Percentiles rank a stretch among this genome's conserved stretches.
phyloP scores from a whole-genome alignment of 1,139 yeast species.

The Candida dubliniensis region DNA sequence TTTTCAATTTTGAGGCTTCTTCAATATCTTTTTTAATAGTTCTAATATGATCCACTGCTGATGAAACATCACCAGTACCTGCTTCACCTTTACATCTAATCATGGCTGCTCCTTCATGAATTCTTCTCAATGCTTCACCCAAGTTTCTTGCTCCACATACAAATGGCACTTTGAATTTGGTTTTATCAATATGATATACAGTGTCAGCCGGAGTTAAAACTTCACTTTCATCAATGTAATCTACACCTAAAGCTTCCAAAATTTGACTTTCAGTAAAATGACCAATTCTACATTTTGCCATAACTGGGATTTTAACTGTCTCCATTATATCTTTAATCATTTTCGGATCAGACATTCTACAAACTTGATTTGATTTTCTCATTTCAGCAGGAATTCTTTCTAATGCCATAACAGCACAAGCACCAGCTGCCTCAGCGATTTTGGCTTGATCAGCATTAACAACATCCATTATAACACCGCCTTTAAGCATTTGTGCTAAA shows the following conservation, averaged over 20 bases:
- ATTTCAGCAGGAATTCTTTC: slow-evolving; percentile 88
- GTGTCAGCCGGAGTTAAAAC: slow-evolving; percentile 84
- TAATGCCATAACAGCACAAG: slow-evolving; percentile 89
- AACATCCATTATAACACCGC: slow-evolving; percentile 59
- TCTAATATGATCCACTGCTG: slow-evolving; percentile 78
- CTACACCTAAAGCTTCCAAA: slow-evolving; percentile 70
- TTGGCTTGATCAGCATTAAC: slow-evolving; percentile 49
- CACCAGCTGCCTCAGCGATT: slow-evolving; percentile 83
- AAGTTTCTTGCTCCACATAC: slow-evolving; percentile 85
- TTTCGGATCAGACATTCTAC: slow-evolving; percentile 85
- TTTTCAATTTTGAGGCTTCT: slow-evolving; percentile 40
- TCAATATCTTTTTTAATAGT: slow-evolving; percentile 59
- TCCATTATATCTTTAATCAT: slow-evolving; percentile 78
- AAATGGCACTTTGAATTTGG: slow-evolving; percentile 68
- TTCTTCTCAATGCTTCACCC: slow-evolving; percentile 82
- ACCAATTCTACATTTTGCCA: slow-evolving; percentile 89
- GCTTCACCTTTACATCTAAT: slow-evolving; percentile 88
- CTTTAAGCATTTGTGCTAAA: slow-evolving; percentile 85
- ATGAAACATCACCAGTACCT: slow-evolving; percentile 85
- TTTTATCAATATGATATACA: slow-evolving; percentile 62
- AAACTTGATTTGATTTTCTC: slow-evolving; percentile 80
- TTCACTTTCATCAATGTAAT: slow-evolving; percentile 83
- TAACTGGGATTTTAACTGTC: slow-evolving; percentile 72
- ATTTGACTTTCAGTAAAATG: slow-evolving; percentile 84
- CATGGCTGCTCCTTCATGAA: slow-evolving; percentile 87